Percentiles rank a stretch among this genome's conserved stretches.
These are phyloP conservation scores for Daphne laureola DNA, from an alignment of 441 rosid species.

Conservation along the genomic window DNA sequence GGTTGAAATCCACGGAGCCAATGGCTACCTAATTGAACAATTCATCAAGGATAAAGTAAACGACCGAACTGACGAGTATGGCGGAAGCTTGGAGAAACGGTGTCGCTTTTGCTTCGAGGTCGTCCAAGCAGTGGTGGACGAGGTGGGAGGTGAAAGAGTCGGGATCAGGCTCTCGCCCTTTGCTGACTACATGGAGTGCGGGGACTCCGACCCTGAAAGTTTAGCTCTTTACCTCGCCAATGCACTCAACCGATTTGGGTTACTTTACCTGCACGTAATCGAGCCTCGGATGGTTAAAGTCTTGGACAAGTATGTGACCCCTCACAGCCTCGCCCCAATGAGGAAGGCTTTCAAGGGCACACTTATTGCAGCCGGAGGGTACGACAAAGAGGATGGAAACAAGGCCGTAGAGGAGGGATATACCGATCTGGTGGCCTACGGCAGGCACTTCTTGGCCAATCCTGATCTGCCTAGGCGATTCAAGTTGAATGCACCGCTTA, in stretches of 20 bases:
- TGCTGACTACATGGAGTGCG: constrained; percentile 12
- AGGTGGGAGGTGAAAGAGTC: constrained; percentile 2
- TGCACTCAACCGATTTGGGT: constrained; percentile 4
- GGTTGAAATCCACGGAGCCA: constrained; percentile 24
- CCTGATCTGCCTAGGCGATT: constrained; percentile 22
- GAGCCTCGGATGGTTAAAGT: constrained; percentile 17
- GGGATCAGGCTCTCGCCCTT: constrained; percentile 26
- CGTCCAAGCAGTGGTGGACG: neutral
- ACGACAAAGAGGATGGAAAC: constrained; percentile 16
- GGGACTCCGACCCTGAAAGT: constrained; percentile 19
- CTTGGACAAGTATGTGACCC: constrained; percentile 11
- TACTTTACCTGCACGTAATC: constrained; percentile 18
- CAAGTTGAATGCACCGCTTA: constrained; percentile 16
- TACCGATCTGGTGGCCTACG: constrained; percentile 17
- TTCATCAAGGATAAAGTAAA: constrained; percentile 22
- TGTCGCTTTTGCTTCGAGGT: neutral
- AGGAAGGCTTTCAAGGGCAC: constrained; percentile 22
- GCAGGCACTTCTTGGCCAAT: constrained; percentile 19
- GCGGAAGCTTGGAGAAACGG: constrained; percentile 18
- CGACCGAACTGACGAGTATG: constrained; percentile 18
- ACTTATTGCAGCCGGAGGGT: constrained; percentile 21
- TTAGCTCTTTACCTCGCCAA: constrained; percentile 19
- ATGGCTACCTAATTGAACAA: constrained; percentile 21
- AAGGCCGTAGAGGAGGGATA: constrained; percentile 11
- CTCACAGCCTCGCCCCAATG: constrained; percentile 21